phyloP scores from a whole-genome alignment of 768 basidiomycete species.

The Agrocybe praecox region DNA sequence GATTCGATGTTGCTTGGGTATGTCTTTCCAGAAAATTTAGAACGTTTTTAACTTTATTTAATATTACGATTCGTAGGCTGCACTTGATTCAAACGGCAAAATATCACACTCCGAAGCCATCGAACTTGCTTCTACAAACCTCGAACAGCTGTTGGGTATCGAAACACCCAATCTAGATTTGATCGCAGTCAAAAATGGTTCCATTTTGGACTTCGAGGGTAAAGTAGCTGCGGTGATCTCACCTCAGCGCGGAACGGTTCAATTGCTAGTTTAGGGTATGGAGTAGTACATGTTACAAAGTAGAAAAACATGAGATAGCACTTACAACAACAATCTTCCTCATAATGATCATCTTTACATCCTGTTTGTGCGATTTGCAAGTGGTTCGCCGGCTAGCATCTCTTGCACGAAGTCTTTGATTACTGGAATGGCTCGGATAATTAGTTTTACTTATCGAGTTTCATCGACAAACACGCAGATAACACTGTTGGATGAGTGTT shows the following conservation, averaged over 20 bases:
- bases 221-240: constrained; percentile 44
- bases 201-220: constrained; percentile 39
- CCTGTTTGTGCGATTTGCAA: constrained; percentile 19
- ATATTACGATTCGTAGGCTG: constrained; percentile 12
- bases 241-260: constrained; percentile 21
- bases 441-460: constrained; percentile 73
- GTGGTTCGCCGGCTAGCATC: constrained; percentile 12
- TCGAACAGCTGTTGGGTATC: constrained; percentile 45
- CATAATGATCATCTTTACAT: neutral
- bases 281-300: neutral
- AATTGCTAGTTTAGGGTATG: constrained; percentile 18
- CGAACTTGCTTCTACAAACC: constrained; percentile 41
- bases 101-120: constrained; percentile 35
- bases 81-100: constrained; percentile 20
- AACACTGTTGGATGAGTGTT: no score
- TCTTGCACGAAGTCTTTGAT: constrained; percentile 61
- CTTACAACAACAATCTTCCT: neutral
- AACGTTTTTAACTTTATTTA: neutral
- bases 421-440: constrained; percentile 63
- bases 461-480: no score
- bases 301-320: neutral
- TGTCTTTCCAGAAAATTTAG: no score
- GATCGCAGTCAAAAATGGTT: constrained; percentile 37
- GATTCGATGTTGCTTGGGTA: constrained; percentile 82
- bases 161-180: constrained; percentile 34